Evolutionary conservation across 306 rosid species (phyloP).

Genomic region (Quercus agrifolia): DNA sequence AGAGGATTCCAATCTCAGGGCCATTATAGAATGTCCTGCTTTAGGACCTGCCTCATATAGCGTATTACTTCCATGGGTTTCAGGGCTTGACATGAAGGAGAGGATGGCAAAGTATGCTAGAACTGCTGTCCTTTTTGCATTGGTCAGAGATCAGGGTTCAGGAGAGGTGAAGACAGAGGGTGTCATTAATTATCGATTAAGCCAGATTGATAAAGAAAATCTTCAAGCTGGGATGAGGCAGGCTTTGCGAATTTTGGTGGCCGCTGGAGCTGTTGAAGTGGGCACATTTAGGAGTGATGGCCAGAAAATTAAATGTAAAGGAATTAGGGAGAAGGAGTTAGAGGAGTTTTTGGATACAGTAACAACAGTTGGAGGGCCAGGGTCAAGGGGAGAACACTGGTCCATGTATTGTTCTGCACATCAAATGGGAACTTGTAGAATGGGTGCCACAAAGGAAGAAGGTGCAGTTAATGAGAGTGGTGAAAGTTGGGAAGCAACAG

Average conservation of each 20-base stretch:
- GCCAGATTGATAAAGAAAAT: conserved; percentile 57
- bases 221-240: conserved; percentile 59
- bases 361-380: conserved; percentile 54
- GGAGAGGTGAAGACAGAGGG: conserved; percentile 62
- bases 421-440: conserved; percentile 80
- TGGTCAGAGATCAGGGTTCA: conserved; percentile 78
- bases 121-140: conserved; percentile 64
- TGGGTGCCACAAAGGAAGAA: conserved; percentile 59
- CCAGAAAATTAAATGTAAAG: conserved; percentile 63
- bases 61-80: conserved; percentile 65
- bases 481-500: conserved; percentile 89
- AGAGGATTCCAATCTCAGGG: conserved; percentile 31
- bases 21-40: conserved; percentile 69
- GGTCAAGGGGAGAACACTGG: conserved; percentile 61
- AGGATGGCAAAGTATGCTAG: conserved; percentile 63
- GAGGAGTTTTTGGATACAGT: conserved; percentile 76
- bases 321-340: conserved; percentile 50
- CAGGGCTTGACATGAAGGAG: conserved; percentile 69
- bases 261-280: conserved; percentile 89
- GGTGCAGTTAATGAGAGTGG: conserved; percentile 85
- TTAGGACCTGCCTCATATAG: conserved; percentile 76
- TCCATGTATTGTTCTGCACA: conserved; percentile 56
- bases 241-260: conserved; percentile 71
- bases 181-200: conserved; percentile 45
- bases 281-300: conserved; percentile 96